Evolutionary conservation across 768 basidiomycete genomes (phyloP), one percentile per base, ranked within the genome.

Genomic region (Pseudohyphozyma bogoriensis): DNA sequence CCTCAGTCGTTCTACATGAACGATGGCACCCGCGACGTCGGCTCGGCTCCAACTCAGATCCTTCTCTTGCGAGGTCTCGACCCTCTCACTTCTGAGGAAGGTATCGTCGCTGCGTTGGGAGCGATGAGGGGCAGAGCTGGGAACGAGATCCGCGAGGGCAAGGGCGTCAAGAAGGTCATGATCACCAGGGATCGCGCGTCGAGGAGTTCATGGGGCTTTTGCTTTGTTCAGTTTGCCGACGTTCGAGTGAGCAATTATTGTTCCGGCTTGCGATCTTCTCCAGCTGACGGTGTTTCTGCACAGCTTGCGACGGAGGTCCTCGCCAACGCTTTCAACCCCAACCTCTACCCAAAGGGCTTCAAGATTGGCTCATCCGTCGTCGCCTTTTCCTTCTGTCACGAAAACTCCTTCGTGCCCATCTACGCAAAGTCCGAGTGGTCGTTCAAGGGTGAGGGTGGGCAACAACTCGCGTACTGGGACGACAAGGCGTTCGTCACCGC

Each of bases 11-110:
- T 55, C 61, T 82, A 65, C 64, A 52, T 66, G 82, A 97, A 93
- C 70, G 95, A 99, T 69, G 95, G 95, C 3, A 96, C 89, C 56
- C 81, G 91, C 56, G 93, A 99, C 75, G 93, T 97, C 70, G 93
- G 89, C 63, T 87, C 87, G 65, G 75, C 86, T 2, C 86, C 86
- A 13, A 64, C 81, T 31, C 80, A 89, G 26, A 84, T 96, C 20
- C 77, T 99, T 18, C 79, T 99, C 18, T 85, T 99, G 71, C 85
- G 93, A 45, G 89, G 89, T 20, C 79, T 99, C 35, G 93, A 96
- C 72, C 83, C 85, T 18, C 78, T 88, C 28, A 90, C 89, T 40
- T 85, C 85, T 22, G 88, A 86, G 51, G 86, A 90, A 68, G 89
- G 89, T 11, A 87, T 97, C 44, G 80, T 86, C 46, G 82, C 85